phyloP scores from a whole-genome alignment of 257 asterid genomes.

The Solanum gracilifrons region DNA sequence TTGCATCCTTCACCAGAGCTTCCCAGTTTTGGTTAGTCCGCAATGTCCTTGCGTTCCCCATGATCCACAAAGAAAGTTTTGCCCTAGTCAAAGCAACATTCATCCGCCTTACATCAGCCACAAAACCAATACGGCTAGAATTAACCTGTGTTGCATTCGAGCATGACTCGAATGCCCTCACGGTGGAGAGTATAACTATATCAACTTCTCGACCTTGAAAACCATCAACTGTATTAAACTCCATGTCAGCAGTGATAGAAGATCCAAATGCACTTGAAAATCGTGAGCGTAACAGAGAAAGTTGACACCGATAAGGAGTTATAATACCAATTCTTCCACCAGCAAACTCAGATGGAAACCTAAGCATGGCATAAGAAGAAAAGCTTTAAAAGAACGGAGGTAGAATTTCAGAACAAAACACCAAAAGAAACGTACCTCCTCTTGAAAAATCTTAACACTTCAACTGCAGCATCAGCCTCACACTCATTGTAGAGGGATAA shows the following conservation, averaged over 20 bases:
- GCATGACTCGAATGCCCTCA: constrained; percentile 67
- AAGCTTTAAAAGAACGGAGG: neutral
- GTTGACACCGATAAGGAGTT: constrained; percentile 84
- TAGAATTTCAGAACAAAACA: neutral
- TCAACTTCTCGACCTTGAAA: constrained; percentile 99
- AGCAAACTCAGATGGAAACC: constrained; percentile 70
- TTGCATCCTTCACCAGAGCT: constrained; percentile 75
- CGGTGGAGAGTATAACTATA: constrained; percentile 82
- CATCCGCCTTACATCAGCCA: constrained; percentile 98
- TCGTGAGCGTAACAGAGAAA: constrained; percentile 68
- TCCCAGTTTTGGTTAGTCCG: constrained; percentile 68
- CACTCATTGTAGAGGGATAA: constrained; percentile 68
- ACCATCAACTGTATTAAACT: constrained; percentile 94
- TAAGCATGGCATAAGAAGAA: constrained; percentile 23
- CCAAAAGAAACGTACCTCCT: constrained; percentile 43
- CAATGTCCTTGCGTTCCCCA: constrained; percentile 77
- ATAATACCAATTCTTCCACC: constrained; percentile 81
- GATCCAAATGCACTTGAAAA: constrained; percentile 84
- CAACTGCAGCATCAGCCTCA: constrained; percentile 96
- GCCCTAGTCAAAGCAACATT: constrained; percentile 98
- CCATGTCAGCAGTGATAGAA: constrained; percentile 68
- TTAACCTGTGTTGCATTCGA: constrained; percentile 22
- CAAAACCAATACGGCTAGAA: constrained; percentile 71
- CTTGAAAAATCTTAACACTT: constrained; percentile 53
- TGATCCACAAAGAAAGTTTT: constrained; percentile 73